A percentile compares a stretch with the other conserved stretches of the same genome.
These are phyloP conservation scores for Xerocomellus chrysenteron DNA, from an alignment of 768 basidiomycete genomes.

Conservation along the genomic window DNA sequence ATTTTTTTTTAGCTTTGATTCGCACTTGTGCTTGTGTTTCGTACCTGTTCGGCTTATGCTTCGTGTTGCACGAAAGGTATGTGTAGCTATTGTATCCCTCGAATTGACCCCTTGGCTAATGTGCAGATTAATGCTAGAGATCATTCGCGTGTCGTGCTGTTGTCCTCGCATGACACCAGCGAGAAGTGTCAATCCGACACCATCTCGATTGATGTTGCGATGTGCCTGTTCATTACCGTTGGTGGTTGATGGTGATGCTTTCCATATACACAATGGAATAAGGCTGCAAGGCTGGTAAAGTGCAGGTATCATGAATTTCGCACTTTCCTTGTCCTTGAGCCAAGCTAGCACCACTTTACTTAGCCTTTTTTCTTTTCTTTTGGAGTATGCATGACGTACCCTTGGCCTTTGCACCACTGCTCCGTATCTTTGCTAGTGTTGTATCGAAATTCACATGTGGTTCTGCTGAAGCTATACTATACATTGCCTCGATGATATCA, in stretches of 20 bases:
- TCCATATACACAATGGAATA: not conserved
- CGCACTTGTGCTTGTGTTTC: not conserved
- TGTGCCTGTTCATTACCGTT: constrained; percentile 10
- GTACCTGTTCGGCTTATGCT: not conserved
- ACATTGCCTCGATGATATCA: not conserved
- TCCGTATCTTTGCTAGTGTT: not conserved
- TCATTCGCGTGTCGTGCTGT: not conserved
- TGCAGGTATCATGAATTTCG: not conserved
- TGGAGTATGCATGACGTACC: not conserved
- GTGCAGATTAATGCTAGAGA: not conserved
- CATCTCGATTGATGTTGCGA: not conserved
- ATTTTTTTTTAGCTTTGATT: no score
- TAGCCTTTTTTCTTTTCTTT: not conserved
- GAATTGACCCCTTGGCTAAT: not conserved
- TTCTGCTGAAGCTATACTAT: constrained; percentile 1
- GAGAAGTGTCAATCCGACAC: not conserved
- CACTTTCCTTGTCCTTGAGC: not conserved
- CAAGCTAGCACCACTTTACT: not conserved
- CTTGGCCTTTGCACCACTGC: not conserved
- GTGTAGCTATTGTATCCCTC: not conserved
- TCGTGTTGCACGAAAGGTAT: not conserved
- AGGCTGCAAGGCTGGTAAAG: constrained; percentile 1
- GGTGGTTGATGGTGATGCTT: constrained; percentile 4
- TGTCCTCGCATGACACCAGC: constrained; percentile 3
- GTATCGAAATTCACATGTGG: not conserved